phyloP scores from a whole-genome alignment of 31 red algal genomes.

The Bonnemaisonia californica region DNA sequence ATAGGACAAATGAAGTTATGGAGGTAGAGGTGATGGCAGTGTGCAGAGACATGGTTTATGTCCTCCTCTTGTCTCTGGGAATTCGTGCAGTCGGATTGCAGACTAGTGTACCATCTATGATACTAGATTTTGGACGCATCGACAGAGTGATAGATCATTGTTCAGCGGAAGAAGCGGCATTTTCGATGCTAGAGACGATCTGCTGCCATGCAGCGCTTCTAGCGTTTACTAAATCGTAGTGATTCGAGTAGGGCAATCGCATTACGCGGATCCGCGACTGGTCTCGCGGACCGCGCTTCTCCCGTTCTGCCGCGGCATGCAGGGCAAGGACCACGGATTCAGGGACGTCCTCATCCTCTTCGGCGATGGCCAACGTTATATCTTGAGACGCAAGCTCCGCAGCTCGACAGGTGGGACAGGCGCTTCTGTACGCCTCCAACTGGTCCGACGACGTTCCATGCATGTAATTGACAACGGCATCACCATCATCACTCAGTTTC shows the following conservation, averaged over 20 bases:
- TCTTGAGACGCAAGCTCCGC: background rate
- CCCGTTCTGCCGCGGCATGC: background rate
- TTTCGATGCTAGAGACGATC: background rate
- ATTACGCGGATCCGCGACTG: background rate
- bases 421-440: slow-evolving; percentile 15
- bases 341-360: slow-evolving; percentile 44
- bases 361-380: slow-evolving; percentile 32
- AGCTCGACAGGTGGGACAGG: slow-evolving; percentile 42
- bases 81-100: background rate
- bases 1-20: slow-evolving; percentile 31
- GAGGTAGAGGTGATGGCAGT: background rate
- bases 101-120: no score
- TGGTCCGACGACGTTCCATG: slow-evolving; percentile 27
- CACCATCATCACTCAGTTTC: slow-evolving; percentile 59
- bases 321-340: slow-evolving; percentile 6
- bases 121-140: no score
- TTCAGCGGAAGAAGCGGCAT: background rate
- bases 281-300: background rate
- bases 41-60: background rate
- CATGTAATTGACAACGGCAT: slow-evolving; percentile 69
- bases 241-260: background rate
- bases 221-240: background rate
- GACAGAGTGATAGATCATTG: background rate
- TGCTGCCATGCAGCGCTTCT: background rate
- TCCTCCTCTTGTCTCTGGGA: background rate